These are phyloP conservation scores for Spizellomyces sp. DNA, from an alignment of 192 early-diverging fungal species.

Conservation along the genomic window DNA sequence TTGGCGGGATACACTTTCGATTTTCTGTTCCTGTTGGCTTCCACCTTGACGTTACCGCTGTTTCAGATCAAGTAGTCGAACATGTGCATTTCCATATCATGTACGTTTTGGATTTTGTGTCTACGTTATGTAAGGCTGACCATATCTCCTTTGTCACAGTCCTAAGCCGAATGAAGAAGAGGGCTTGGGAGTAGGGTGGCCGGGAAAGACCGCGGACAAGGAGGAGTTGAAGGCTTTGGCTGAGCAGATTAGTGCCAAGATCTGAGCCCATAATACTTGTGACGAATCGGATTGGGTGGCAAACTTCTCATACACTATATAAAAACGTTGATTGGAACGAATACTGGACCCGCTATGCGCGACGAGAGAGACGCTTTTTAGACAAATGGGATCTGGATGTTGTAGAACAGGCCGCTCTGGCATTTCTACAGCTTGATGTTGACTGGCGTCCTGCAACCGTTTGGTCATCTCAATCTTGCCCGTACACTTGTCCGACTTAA, in stretches of 20 bases:
- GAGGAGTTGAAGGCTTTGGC: constrained; percentile 48
- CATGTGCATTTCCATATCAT: constrained; percentile 98
- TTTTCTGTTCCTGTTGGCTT: background rate
- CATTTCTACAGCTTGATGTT: too few relatives aligned
- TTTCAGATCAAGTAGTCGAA: constrained; percentile 54
- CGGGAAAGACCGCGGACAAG: constrained; percentile 49
- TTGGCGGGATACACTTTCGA: background rate
- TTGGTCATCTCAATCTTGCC: too few relatives aligned
- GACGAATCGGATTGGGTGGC: too few relatives aligned
- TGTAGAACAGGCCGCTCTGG: too few relatives aligned
- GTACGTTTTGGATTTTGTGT: constrained; percentile 5
- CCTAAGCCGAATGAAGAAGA: constrained; percentile 68
- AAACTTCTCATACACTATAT: too few relatives aligned
- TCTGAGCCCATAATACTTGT: background rate
- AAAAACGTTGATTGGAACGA: too few relatives aligned
- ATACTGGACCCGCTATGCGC: too few relatives aligned
- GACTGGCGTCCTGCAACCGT: too few relatives aligned
- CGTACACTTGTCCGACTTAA: too few relatives aligned
- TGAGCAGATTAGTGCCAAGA: constrained; percentile 24
- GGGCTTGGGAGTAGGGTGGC: constrained; percentile 76
- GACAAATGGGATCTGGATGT: too few relatives aligned
- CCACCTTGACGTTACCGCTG: background rate
- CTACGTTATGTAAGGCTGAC: constrained; percentile 15
- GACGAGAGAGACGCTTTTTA: too few relatives aligned
- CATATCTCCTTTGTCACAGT: constrained; percentile 10